Percentiles rank a stretch among this genome's conserved stretches.
phyloP scores from a whole-genome alignment of 306 rosid species.

The Cicer chorassanicum region DNA sequence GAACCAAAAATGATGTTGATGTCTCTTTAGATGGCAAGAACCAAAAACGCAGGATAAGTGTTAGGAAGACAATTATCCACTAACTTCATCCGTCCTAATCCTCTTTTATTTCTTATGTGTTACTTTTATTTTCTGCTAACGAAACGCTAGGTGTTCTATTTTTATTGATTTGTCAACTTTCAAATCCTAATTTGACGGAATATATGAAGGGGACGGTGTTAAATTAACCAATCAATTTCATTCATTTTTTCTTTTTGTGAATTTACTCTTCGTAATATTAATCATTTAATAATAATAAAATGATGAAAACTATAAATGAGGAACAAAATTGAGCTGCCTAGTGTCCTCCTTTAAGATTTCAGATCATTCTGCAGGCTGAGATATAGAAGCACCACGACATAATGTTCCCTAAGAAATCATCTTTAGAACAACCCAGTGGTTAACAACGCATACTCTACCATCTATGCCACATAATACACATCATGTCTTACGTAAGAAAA shows the following conservation, averaged over 20 bases:
- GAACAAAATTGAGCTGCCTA: too few species aligned
- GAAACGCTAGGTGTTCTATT: too few species aligned
- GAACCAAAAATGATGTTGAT: background rate
- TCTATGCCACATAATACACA: background rate
- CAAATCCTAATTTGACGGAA: too few species aligned
- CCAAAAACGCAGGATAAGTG: background rate
- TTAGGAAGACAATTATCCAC: background rate
- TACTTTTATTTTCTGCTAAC: background rate
- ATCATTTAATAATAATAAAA: too few species aligned
- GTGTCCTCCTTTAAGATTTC: background rate
- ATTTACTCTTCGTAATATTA: too few species aligned
- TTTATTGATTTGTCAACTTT: too few species aligned
- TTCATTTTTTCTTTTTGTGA: too few species aligned
- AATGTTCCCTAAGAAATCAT: background rate
- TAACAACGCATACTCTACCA: background rate
- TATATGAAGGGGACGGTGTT: too few species aligned
- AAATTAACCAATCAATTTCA: too few species aligned
- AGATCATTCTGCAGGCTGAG: background rate
- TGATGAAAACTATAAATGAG: too few species aligned
- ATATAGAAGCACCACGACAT: background rate
- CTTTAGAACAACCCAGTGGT: background rate
- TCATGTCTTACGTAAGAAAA: background rate
- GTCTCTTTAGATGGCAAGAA: background rate
- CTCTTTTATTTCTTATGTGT: background rate
- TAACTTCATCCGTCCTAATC: background rate